Base-by-base conservation (phyloP, 2,329 filamentous ascomycete species). In the Pseudocercospora ulei region DNA sequence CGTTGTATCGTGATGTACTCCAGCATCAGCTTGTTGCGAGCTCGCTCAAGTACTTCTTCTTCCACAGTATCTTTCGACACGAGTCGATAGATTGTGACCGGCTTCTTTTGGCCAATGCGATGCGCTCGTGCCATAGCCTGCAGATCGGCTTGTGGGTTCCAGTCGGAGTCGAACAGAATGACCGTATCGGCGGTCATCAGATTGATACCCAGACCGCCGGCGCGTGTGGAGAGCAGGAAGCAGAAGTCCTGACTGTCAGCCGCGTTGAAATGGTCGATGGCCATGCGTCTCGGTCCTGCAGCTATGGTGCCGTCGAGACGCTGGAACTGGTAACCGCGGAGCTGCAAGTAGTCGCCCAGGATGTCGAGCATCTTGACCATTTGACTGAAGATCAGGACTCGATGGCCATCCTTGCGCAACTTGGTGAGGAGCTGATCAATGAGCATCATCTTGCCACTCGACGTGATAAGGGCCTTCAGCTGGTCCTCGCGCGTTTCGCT, bases 311-410 rank as follows among this genome's bases (percentile, higher is more conserved):
- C 90, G 58, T 98, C 90, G 5, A 98, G 74, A 11, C 90, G 76
- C 59, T 98, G 92, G 57, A 90, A 96, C 43, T 90, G 79, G 62
- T 96, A 92, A n/a, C 87, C 86, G 47, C 90, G 81, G 37, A 90
- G 74, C 35, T 85, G 82, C 49, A 96, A 75, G 58, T 98, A 98
- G 55, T 98, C 88, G 29, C 85, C 84, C 1, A 98, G 71, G 37
- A 98, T 90, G 56, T 98, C 87, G 13, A 98, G 73, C 82, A 98
- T 96, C 59, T 85, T 92, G 22, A 98, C 92, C 90, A 98, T 98
- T 60, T 98, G 90, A 60, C 88, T 96, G 69, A 98, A 98, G 49
- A 98, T 96, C 47, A 98, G 67, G 7, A 98, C 92, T 38, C 90
- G 83, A 62, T 98, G 90, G 31, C 84, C 85, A 56, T 98, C 90